Conservation (phyloP, 495 filamentous ascomycete species). For the Neurospora sp. region DNA sequence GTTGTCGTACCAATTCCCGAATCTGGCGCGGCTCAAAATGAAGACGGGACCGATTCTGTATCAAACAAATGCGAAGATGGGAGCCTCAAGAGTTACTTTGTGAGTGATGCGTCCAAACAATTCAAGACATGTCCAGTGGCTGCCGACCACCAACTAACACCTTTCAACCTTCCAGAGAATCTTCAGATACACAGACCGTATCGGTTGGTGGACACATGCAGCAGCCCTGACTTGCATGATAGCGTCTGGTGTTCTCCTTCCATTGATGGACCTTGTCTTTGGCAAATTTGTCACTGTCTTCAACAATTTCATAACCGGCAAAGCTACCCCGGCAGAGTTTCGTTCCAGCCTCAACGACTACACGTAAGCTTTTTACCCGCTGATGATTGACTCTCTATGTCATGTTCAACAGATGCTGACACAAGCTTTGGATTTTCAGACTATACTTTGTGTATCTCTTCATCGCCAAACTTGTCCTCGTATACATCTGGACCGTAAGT, state of each 20-base stretch:
- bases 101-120: not conserved
- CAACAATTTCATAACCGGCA: conserved; percentile 14
- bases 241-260: conserved; percentile 21
- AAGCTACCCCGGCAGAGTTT: conserved; percentile 3
- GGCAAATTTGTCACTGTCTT: conserved; percentile 23
- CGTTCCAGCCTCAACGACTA: conserved; percentile 9
- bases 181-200: conserved; percentile 8
- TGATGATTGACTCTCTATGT: not conserved
- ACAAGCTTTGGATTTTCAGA: not conserved
- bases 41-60: not conserved
- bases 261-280: conserved; percentile 28
- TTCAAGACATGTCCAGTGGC: not conserved
- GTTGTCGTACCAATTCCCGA: not conserved
- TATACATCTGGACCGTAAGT: conserved; percentile 37
- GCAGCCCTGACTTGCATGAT: conserved; percentile 13
- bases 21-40: not conserved
- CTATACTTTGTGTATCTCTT: conserved; percentile 46
- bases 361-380: not conserved
- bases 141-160: not conserved
- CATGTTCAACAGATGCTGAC: not conserved
- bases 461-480: conserved; percentile 38
- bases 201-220: conserved; percentile 9
- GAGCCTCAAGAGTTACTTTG: not conserved
- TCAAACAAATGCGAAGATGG: not conserved
- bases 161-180: conserved; percentile 5